These are phyloP conservation scores for Pseudonitzschia multiseries DNA, from an alignment of 108 stramenopile genomes.

Conservation along the genomic window DNA sequence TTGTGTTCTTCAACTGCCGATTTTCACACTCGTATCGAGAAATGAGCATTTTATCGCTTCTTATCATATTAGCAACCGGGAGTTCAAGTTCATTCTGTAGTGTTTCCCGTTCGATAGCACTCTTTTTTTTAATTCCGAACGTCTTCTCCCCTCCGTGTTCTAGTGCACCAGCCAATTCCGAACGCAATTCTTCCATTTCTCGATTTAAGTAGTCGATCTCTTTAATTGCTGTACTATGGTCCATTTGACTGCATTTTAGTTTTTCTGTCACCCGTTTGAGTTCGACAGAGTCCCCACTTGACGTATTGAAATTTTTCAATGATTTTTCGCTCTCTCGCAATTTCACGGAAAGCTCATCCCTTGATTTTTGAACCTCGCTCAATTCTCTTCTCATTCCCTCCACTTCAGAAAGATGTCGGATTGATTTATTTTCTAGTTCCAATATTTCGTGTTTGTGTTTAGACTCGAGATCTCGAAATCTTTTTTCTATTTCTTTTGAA, in stretches of 20 bases:
- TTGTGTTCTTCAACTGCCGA: background rate
- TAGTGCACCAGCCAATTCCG: background rate
- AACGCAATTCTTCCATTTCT: background rate
- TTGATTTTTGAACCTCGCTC: background rate
- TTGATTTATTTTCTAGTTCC: conserved; percentile 2
- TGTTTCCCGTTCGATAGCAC: background rate
- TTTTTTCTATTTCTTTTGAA: conserved; percentile 5
- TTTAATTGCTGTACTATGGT: background rate
- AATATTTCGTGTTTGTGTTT: conserved; percentile 19
- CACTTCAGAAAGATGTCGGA: background rate
- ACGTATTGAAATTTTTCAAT: background rate
- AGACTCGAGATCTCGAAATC: conserved; percentile 15
- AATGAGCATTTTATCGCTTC: background rate
- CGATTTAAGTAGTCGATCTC: background rate
- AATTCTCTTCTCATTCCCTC: background rate
- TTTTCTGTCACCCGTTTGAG: background rate
- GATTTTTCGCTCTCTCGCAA: background rate
- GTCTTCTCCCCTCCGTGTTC: background rate
- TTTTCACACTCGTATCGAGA: background rate
- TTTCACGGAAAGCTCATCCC: background rate
- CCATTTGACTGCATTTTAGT: background rate
- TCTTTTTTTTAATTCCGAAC: background rate
- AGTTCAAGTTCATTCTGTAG: background rate
- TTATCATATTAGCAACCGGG: background rate
- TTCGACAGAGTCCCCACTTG: background rate